phyloP scores from a whole-genome alignment of 352 stramenopile species.

The Phytophthora pseudosyringae region DNA sequence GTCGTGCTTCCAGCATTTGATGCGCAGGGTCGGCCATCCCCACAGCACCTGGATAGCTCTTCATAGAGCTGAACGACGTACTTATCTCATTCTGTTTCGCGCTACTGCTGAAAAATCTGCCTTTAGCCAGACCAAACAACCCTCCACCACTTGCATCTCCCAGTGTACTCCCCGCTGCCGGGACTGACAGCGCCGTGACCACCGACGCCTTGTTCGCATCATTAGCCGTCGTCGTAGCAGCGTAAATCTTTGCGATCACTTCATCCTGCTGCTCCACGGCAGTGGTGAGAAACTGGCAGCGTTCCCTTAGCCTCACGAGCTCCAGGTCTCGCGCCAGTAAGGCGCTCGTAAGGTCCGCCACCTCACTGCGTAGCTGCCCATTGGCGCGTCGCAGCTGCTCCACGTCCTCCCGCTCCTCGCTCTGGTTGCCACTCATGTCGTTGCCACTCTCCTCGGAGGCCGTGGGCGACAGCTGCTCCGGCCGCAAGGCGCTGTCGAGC shows the following conservation, averaged over 20 bases:
- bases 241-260: constrained; percentile 83
- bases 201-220: constrained; percentile 7
- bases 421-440: constrained; percentile 8
- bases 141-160: not conserved
- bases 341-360: constrained; percentile 72
- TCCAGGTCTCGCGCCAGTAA: constrained; percentile 81
- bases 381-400: constrained; percentile 49
- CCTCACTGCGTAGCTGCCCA: constrained; percentile 52
- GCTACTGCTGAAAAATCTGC: constrained; percentile 5
- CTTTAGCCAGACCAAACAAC: not conserved
- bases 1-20: constrained; percentile 48
- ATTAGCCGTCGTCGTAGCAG: constrained; percentile 26
- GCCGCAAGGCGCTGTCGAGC: constrained; percentile 26
- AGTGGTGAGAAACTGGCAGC: constrained; percentile 62
- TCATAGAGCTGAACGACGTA: constrained; percentile 26
- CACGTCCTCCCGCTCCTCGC: constrained; percentile 23
- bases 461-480: constrained; percentile 25
- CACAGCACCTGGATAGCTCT: constrained; percentile 35
- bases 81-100: constrained; percentile 13
- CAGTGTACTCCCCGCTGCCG: not conserved
- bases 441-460: constrained; percentile 21
- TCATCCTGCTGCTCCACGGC: constrained; percentile 81
- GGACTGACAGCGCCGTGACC: constrained; percentile 10
- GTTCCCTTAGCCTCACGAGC: constrained; percentile 65
- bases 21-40: constrained; percentile 43